Evolutionary conservation across 1,284 basidiomycete genomes (phyloP).

Genomic region (Pterulicium gracile): DNA sequence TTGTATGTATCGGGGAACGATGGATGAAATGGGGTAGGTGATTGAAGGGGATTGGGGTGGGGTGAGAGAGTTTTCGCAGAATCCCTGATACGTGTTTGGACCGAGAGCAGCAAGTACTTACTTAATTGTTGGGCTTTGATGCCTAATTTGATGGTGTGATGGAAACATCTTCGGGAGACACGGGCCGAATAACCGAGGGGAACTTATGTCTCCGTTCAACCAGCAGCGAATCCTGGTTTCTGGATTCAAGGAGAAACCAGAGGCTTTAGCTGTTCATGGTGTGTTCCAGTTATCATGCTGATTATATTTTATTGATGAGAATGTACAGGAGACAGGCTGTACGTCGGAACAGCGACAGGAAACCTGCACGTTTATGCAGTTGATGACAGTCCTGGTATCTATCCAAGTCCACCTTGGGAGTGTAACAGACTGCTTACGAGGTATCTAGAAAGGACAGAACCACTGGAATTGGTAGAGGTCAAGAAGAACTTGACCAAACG

Average conservation of each 20-base stretch:
- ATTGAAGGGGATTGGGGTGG: too few relatives aligned
- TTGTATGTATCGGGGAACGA: too few relatives aligned
- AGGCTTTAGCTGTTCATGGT: constrained; percentile 42
- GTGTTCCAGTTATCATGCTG: constrained; percentile 7
- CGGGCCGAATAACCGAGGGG: too few relatives aligned
- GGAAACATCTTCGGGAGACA: too few relatives aligned
- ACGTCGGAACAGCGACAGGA: constrained; percentile 66
- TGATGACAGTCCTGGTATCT: constrained; percentile 27
- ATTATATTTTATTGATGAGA: constrained; percentile 3
- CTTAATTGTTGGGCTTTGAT: too few relatives aligned
- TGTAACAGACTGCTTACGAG: constrained; percentile 14
- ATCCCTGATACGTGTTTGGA: too few relatives aligned
- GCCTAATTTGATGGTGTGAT: too few relatives aligned
- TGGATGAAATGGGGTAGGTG: too few relatives aligned
- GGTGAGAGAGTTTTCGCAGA: too few relatives aligned
- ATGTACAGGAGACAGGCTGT: constrained; percentile 58
- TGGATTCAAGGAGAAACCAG: constrained; percentile 36
- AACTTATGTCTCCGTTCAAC: neutral
- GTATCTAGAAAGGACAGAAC: constrained; percentile 26
- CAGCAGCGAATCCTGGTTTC: constrained; percentile 16
- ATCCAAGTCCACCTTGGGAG: constrained; percentile 2
- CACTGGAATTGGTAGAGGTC: constrained; percentile 56
- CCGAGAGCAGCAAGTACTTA: too few relatives aligned
- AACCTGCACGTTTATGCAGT: constrained; percentile 56
- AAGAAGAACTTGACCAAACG: constrained; percentile 56